phyloP scores from a whole-genome alignment of 2,329 filamentous ascomycete genomes.

The Pestalotiopsis sp. region DNA sequence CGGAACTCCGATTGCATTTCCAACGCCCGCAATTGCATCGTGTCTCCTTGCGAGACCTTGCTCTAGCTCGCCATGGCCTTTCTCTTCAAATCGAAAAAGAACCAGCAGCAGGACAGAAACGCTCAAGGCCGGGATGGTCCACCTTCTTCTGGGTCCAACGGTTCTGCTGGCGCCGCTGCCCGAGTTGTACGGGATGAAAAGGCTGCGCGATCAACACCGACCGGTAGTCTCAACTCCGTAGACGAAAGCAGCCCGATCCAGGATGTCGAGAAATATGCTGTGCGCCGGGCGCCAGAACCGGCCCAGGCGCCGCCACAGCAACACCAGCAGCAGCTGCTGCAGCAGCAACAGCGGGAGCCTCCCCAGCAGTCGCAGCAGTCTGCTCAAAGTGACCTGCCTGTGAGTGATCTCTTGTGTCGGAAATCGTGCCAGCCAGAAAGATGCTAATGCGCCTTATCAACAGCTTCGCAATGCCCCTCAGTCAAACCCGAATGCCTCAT shows the following conservation, averaged over 20 bases:
- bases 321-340: slow-evolving; percentile 29
- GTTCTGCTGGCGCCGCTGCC: slow-evolving; percentile 48
- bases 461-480: slow-evolving; percentile 45
- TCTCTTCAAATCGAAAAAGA: slow-evolving; percentile 81
- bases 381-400: slow-evolving; percentile 34
- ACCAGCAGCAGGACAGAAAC: slow-evolving; percentile 66
- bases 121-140: slow-evolving; percentile 56
- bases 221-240: slow-evolving; percentile 75
- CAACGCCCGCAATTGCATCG: slow-evolving; percentile 13
- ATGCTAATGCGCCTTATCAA: slow-evolving; percentile 10
- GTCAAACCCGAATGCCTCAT: slow-evolving; percentile 67
- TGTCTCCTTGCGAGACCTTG: slow-evolving; percentile 33
- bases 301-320: slow-evolving; percentile 44
- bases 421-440: not conserved
- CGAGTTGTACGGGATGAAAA: slow-evolving; percentile 58
- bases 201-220: slow-evolving; percentile 67
- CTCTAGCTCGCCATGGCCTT: slow-evolving; percentile 67
- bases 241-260: slow-evolving; percentile 63
- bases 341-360: slow-evolving; percentile 15
- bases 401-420: slow-evolving; percentile 25
- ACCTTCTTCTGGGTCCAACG: slow-evolving; percentile 39
- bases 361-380: slow-evolving; percentile 15
- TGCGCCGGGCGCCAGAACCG: slow-evolving; percentile 52
- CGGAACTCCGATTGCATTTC: slow-evolving; percentile 5
- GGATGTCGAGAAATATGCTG: slow-evolving; percentile 58